Base-by-base conservation (phyloP, 176 grass and related monocot species). In the Cenchrus purpureus region DNA sequence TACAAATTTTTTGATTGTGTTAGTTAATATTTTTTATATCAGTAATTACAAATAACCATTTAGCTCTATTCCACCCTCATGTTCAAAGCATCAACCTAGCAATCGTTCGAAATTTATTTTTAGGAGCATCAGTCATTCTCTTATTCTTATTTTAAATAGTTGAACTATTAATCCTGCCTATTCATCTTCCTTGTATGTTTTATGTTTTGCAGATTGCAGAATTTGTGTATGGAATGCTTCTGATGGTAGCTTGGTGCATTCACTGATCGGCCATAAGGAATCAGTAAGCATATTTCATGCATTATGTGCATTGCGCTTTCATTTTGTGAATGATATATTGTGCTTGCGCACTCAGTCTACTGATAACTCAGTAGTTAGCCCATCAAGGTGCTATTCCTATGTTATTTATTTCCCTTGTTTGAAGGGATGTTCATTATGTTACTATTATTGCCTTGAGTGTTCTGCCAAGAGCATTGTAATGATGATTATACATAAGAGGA, bases 161-260 rank as follows among this genome's bases (percentile, higher is more conserved):
- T 48, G 42, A 61, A 79, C 45, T 81, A 53, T 64, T 22, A 65
- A 17, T 74, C 10, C 70, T 31, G 3, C 67, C 68, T 46, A 76
- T 71, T 64, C 73, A 67, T 53, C n/a, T 58, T 44, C 42, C 48
- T 88, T 62, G 59, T 28, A 77, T 85, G 34, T 82, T 82, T 10
- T 28, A 77, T 85, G 34, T 82, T 82, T 10, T 65, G 55, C 83
- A 98, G 96, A 98, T 92, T 98, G 96, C 89, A 95, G 96, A 91
- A 98, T 98, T 84, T 98, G 96, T 94, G 96, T 98, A 67, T 98
- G 96, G 96, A 98, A 98, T 94, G 93, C 96, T 86, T 98, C 93
- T 92, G 96, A 98, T 94, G 96, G 96, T 63, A 94, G 93, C 83
- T 84, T 98, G 74, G 93, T 98, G 34, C 96, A 98, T 95, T 98